Evolutionary conservation across 768 basidiomycete species (phyloP).

Genomic region (Podaxis sp.): DNA sequence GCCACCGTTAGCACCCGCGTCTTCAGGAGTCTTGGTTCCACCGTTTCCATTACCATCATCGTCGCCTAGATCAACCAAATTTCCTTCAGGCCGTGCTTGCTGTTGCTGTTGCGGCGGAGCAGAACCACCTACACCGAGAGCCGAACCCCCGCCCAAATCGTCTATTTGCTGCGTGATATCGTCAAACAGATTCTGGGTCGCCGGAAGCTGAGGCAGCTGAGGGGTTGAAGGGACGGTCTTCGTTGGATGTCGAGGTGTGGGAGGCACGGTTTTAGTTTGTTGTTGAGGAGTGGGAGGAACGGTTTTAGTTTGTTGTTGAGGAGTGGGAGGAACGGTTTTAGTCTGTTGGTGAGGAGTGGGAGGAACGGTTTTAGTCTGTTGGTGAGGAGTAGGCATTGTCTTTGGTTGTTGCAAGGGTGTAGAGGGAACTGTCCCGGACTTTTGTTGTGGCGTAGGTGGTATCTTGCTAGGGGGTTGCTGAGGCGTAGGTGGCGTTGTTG

Average conservation of each 20-base stretch:
- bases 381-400: neutral
- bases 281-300: neutral
- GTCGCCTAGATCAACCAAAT: neutral
- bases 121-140: neutral
- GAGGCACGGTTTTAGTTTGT: neutral
- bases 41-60: neutral
- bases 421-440: neutral
- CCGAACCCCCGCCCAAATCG: neutral
- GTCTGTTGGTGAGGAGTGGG: neutral
- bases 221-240: neutral
- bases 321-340: neutral
- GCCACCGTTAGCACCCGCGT: neutral
- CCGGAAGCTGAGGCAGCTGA: neutral
- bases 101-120: neutral
- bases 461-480: neutral
- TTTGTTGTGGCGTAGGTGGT: neutral
- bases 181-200: neutral
- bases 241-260: neutral
- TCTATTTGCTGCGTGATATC: neutral
- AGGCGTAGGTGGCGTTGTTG: neutral
- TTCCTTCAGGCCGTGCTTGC: neutral
- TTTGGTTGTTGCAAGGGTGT: neutral
- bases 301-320: neutral
- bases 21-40: neutral
- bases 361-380: neutral